Evolutionary conservation across 1,284 basidiomycete genomes (phyloP).

Genomic region (Crucibulum cyathiforme): DNA sequence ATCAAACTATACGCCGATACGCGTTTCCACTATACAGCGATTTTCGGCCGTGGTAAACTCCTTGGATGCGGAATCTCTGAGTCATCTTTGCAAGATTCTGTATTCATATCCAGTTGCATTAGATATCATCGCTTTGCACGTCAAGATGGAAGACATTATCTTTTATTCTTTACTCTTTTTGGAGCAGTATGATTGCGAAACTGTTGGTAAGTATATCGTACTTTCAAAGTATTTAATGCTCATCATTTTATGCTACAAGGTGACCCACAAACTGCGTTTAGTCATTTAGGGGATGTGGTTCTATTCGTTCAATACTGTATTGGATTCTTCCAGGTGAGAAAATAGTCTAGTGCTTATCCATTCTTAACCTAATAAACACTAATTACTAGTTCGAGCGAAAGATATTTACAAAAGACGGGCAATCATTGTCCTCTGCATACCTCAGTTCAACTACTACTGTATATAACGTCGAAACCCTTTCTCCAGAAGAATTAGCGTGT

Average conservation of each 20-base stretch:
- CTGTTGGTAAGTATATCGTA: constrained; percentile 61
- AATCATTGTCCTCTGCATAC: constrained; percentile 55
- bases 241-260: constrained; percentile 47
- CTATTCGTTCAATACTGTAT: constrained; percentile 71
- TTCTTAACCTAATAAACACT: constrained; percentile 2
- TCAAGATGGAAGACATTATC: constrained; percentile 65
- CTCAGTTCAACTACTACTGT: constrained; percentile 55
- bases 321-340: constrained; percentile 65
- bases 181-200: constrained; percentile 77
- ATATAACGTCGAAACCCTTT: constrained; percentile 48
- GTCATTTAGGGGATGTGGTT: constrained; percentile 75
- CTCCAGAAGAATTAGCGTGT: constrained; percentile 54
- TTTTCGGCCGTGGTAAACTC: constrained; percentile 55
- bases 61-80: constrained; percentile 69
- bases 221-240: constrained; percentile 4
- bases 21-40: constrained; percentile 45
- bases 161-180: constrained; percentile 67
- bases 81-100: constrained; percentile 69
- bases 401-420: constrained; percentile 48
- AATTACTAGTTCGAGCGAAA: constrained; percentile 39
- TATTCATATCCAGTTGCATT: constrained; percentile 61
- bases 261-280: constrained; percentile 80
- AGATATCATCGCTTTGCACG: constrained; percentile 75
- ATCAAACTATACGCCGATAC: not conserved
- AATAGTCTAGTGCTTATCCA: not conserved